These are phyloP conservation scores for Fusarium sp. DNA, from an alignment of 2,329 filamentous ascomycete species.

Conservation along the genomic window DNA sequence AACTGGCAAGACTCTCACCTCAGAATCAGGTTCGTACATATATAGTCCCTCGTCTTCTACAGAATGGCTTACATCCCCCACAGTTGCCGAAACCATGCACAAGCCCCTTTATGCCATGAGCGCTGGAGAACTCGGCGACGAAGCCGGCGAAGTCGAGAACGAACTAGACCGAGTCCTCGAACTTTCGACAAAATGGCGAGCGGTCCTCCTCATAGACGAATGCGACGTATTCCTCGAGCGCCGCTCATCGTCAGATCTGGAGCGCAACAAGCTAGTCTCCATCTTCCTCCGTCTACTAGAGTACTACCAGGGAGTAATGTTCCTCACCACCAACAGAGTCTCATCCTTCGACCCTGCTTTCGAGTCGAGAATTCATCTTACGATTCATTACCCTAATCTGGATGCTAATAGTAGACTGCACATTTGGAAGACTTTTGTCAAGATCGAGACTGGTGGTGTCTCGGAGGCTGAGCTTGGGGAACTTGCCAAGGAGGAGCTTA, in stretches of 20 bases:
- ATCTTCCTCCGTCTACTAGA: slow-evolving; percentile 19
- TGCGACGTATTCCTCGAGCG: slow-evolving; percentile 20
- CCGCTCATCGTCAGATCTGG: slow-evolving; percentile 1
- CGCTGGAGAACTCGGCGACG: slow-evolving; percentile 13
- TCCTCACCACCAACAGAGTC: slow-evolving; percentile 15
- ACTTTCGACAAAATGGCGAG: slow-evolving; percentile 21
- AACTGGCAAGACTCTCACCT: slow-evolving; percentile 21
- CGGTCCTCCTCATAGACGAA: slow-evolving; percentile 16
- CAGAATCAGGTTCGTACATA: slow-evolving; percentile 13
- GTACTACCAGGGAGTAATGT: slow-evolving; percentile 24
- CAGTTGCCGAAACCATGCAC: slow-evolving; percentile 24
- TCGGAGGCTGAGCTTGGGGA: slow-evolving; percentile 2
- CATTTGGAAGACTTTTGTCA: slow-evolving; percentile 15
- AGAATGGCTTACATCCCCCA: neutral
- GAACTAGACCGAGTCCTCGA: slow-evolving; percentile 14
- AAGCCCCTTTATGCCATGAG: slow-evolving; percentile 17
- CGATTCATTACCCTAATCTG: slow-evolving; percentile 12
- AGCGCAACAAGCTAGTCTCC: slow-evolving; percentile 18
- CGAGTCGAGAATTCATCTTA: slow-evolving; percentile 18
- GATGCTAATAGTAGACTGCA: neutral
- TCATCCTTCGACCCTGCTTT: slow-evolving; percentile 17
- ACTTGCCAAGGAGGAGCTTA: slow-evolving; percentile 6
- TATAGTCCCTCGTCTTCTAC: neutral
- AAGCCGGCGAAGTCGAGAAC: slow-evolving; percentile 6
- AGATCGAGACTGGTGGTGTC: neutral